Evolutionary conservation across 2,329 filamentous ascomycete genomes (phyloP).

Genomic region (Podosphaera leucotricha): DNA sequence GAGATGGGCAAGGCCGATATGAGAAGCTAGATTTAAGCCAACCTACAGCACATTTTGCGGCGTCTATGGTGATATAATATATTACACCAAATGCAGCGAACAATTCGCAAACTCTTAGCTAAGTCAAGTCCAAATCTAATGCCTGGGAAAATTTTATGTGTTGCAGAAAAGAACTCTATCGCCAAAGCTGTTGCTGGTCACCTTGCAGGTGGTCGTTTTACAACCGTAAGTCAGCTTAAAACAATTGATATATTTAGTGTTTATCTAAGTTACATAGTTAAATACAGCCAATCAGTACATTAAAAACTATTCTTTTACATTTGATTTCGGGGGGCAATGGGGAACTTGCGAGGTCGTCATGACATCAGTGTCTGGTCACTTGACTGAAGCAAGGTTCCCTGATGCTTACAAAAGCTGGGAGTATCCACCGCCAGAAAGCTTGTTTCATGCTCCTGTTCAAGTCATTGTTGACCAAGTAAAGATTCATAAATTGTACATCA

Average conservation of each 20-base stretch:
- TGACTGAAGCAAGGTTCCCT: conserved; percentile 60
- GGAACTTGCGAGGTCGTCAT: conserved; percentile 70
- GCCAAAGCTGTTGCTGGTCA: conserved; percentile 84
- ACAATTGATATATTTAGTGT: background rate
- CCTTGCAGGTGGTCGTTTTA: conserved; percentile 51
- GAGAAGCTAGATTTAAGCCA: no score
- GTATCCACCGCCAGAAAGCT: conserved; percentile 49
- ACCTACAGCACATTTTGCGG: no score
- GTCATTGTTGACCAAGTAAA: conserved; percentile 41
- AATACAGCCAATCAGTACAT: conserved; percentile 33
- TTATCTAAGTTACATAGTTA: conserved; percentile 5
- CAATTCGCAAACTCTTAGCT: background rate
- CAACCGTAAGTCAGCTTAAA: conserved; percentile 31
- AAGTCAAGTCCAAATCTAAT: background rate
- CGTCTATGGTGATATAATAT: background rate
- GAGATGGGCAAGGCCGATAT: background rate
- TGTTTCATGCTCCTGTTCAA: conserved; percentile 63
- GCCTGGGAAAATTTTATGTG: conserved; percentile 36
- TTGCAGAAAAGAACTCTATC: conserved; percentile 81
- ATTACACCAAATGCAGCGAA: background rate
- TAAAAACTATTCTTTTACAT: conserved; percentile 87
- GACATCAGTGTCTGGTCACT: conserved; percentile 79
- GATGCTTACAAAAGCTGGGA: conserved; percentile 55
- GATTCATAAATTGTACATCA: conserved; percentile 3
- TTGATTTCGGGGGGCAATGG: conserved; percentile 63